These are phyloP conservation scores for Neurospora sp. DNA, from an alignment of 495 filamentous ascomycete species.

Conservation along the genomic window DNA sequence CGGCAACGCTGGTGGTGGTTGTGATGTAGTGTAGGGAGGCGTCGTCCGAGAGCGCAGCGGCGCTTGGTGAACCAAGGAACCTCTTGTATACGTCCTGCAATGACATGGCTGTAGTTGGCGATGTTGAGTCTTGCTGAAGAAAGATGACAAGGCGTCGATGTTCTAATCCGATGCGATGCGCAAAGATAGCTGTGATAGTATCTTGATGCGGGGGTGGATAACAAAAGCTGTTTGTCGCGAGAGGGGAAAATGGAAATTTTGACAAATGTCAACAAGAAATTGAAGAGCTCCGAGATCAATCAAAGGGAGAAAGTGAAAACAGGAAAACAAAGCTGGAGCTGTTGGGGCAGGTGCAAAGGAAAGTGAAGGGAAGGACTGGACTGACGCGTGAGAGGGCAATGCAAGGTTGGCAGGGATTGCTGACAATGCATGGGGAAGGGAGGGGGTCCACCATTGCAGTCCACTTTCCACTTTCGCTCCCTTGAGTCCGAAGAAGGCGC, in stretches of 20 bases:
- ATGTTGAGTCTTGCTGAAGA: not conserved
- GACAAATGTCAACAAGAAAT: not conserved
- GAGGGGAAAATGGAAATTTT: not conserved
- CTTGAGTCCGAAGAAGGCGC: not conserved
- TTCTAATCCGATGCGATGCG: not conserved
- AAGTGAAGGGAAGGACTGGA: not conserved
- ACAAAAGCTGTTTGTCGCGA: not conserved
- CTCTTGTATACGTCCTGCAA: conserved; percentile 2
- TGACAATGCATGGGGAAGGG: not conserved
- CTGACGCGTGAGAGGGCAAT: not conserved
- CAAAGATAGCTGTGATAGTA: not conserved
- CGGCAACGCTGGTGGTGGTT: conserved; percentile 64
- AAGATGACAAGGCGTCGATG: not conserved
- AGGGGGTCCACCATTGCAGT: not conserved
- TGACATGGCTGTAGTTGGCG: not conserved
- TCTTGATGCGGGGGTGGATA: not conserved
- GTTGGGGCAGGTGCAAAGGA: not conserved
- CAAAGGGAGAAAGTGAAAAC: not conserved
- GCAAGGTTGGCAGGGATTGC: not conserved
- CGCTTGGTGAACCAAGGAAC: conserved; percentile 62
- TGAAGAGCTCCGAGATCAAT: not conserved
- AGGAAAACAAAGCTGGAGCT: not conserved
- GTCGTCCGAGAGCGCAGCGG: conserved; percentile 53
- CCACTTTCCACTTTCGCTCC: not conserved
- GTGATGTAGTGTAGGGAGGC: conserved; percentile 86